These are phyloP conservation scores for Hevea brasiliensis DNA, from an alignment of 345 rosid species.

Conservation along the genomic window DNA sequence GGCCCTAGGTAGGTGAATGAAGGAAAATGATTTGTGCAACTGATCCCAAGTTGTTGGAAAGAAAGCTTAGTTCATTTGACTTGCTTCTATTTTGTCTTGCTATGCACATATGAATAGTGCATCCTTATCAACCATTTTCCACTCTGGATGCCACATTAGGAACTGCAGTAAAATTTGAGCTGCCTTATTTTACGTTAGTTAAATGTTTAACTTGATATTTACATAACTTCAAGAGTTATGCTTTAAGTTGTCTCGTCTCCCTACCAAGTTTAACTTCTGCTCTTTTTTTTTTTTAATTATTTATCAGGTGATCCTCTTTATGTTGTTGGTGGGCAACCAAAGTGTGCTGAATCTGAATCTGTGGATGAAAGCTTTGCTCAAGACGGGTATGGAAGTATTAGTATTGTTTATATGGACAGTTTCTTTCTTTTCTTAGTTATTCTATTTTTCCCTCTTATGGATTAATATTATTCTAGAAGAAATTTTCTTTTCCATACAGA, in stretches of 20 bases:
- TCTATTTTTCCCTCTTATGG: background rate
- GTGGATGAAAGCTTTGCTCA: conserved; percentile 52
- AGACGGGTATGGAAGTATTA: conserved; percentile 57
- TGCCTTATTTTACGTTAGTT: background rate
- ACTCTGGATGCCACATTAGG: background rate
- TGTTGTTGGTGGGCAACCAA: conserved; percentile 68
- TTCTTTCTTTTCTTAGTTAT: background rate
- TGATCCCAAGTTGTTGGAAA: background rate
- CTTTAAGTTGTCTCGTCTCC: background rate
- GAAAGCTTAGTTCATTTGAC: background rate
- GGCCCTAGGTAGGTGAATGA: background rate
- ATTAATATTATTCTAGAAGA: too few species aligned
- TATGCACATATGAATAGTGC: background rate
- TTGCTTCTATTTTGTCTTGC: background rate
- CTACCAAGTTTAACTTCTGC: background rate
- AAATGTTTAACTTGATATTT: background rate
- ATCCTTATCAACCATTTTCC: background rate
- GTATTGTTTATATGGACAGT: background rate
- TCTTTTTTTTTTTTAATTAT: too few species aligned
- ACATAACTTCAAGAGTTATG: background rate
- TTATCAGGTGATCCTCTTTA: conserved; percentile 79
- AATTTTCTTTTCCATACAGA: too few species aligned
- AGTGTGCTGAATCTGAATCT: conserved; percentile 41
- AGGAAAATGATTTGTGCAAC: background rate
- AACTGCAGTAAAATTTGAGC: background rate